Evolutionary conservation across 1,139 yeast species (phyloP).

Genomic region (Kluyveromyces sp.): DNA sequence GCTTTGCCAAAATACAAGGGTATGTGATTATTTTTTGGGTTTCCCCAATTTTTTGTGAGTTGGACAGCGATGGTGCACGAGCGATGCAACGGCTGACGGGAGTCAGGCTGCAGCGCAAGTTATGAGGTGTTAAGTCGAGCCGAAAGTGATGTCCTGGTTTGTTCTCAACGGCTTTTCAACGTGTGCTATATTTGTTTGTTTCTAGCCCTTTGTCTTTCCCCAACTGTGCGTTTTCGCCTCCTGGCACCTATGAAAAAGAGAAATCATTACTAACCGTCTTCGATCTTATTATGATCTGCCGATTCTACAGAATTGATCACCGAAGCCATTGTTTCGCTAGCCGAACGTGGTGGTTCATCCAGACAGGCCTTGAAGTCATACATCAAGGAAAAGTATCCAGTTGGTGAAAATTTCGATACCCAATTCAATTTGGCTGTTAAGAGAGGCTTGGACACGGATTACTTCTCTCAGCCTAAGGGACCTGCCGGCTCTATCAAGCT

Average conservation of each 20-base stretch:
- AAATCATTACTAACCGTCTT: not conserved
- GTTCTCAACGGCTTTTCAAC: too few relatives aligned
- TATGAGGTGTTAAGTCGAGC: too few relatives aligned
- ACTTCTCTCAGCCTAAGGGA: conserved; percentile 82
- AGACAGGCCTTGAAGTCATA: conserved; percentile 75
- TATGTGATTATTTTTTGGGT: conserved; percentile 8
- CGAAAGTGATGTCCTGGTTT: too few relatives aligned
- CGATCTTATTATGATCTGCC: not conserved
- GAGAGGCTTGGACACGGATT: conserved; percentile 74
- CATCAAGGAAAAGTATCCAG: conserved; percentile 41
- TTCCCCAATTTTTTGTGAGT: not conserved
- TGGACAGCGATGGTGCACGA: too few relatives aligned
- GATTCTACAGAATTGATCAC: conserved; percentile 56
- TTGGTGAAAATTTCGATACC: conserved; percentile 61
- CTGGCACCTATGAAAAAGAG: not conserved
- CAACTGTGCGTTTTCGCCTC: too few relatives aligned
- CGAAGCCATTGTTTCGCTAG: conserved; percentile 63
- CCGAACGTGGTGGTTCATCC: conserved; percentile 80
- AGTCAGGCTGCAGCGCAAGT: too few relatives aligned
- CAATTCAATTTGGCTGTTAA: conserved; percentile 73
- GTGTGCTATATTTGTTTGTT: not conserved
- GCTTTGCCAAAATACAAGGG: conserved; percentile 15
- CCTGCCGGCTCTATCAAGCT: conserved; percentile 39
- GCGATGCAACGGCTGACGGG: too few relatives aligned
- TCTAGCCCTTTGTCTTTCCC: too few relatives aligned